Evolutionary conservation across 768 basidiomycete genomes (phyloP).

Genomic region (Tricholoma sp.): DNA sequence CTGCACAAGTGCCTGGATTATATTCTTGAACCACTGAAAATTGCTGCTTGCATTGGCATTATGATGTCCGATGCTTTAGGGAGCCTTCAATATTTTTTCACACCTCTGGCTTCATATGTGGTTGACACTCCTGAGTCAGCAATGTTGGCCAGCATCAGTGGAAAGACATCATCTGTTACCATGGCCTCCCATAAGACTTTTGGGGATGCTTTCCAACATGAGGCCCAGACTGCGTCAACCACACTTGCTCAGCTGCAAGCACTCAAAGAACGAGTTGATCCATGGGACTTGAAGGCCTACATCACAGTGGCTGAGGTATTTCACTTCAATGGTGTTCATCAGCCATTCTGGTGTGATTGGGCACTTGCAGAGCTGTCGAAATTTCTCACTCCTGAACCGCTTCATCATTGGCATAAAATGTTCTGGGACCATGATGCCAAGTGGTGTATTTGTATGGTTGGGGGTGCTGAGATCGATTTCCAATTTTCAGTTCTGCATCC

Average conservation of each 20-base stretch:
- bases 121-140: slow-evolving; percentile 28
- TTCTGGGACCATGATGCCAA: slow-evolving; percentile 35
- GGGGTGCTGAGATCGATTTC: slow-evolving; percentile 24
- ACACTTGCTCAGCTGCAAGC: slow-evolving; percentile 15
- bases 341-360: slow-evolving; percentile 35
- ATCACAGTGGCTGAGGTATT: slow-evolving; percentile 6
- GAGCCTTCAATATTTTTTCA: slow-evolving; percentile 16
- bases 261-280: slow-evolving; percentile 10
- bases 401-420: slow-evolving; percentile 32
- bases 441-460: slow-evolving; percentile 23
- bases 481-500: slow-evolving; percentile 23
- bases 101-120: slow-evolving; percentile 24
- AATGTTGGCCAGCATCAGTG: slow-evolving; percentile 21
- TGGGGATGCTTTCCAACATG: slow-evolving; percentile 24
- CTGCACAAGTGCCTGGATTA: slow-evolving; percentile 25
- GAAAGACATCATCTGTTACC: slow-evolving; percentile 26
- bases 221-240: slow-evolving; percentile 12
- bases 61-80: slow-evolving; percentile 25
- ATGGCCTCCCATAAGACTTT: slow-evolving; percentile 24
- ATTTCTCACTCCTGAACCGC: slow-evolving; percentile 30
- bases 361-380: slow-evolving; percentile 22
- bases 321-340: slow-evolving; percentile 25
- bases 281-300: slow-evolving; percentile 21
- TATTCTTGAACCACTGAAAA: slow-evolving; percentile 23
- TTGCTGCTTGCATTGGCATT: slow-evolving; percentile 19